Evolutionary conservation across 129 eudicot species (phyloP).

Genomic region (Flaveria robusta): DNA sequence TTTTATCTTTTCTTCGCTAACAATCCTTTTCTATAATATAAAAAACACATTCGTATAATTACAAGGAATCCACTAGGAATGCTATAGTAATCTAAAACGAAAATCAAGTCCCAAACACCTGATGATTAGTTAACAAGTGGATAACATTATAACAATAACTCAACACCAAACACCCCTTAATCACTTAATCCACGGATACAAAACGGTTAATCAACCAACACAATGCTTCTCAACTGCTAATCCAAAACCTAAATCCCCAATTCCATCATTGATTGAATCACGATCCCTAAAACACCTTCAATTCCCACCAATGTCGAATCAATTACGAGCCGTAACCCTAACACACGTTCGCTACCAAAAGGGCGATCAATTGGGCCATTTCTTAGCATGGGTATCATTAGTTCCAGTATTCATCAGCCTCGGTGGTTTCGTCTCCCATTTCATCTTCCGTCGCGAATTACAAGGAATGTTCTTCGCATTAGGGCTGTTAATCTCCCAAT

Average conservation of each 20-base stretch:
- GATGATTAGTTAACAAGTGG: background rate
- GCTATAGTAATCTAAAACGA: too few relatives aligned
- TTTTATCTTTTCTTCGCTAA: too few relatives aligned
- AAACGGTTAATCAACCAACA: constrained; percentile 1
- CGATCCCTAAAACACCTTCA: constrained; percentile 17
- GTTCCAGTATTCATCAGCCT: constrained; percentile 81
- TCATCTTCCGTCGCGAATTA: constrained; percentile 83
- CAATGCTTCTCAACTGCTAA: background rate
- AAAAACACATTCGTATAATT: too few relatives aligned
- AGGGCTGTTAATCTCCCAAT: constrained; percentile 66
- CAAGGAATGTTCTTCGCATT: constrained; percentile 77
- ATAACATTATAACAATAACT: background rate
- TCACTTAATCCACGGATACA: background rate
- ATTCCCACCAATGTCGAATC: constrained; percentile 30
- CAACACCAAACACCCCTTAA: constrained; percentile 10
- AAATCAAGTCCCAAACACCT: background rate
- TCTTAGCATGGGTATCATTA: constrained; percentile 82
- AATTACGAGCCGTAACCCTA: constrained; percentile 64
- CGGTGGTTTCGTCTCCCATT: constrained; percentile 78
- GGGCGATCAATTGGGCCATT: constrained; percentile 72
- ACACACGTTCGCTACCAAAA: constrained; percentile 80
- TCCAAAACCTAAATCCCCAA: constrained; percentile 19
- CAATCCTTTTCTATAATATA: too few relatives aligned
- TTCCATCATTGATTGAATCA: background rate
- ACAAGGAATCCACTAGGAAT: too few relatives aligned